Base-by-base conservation (phyloP, 768 basidiomycete genomes). In the Auricularia sp. region DNA sequence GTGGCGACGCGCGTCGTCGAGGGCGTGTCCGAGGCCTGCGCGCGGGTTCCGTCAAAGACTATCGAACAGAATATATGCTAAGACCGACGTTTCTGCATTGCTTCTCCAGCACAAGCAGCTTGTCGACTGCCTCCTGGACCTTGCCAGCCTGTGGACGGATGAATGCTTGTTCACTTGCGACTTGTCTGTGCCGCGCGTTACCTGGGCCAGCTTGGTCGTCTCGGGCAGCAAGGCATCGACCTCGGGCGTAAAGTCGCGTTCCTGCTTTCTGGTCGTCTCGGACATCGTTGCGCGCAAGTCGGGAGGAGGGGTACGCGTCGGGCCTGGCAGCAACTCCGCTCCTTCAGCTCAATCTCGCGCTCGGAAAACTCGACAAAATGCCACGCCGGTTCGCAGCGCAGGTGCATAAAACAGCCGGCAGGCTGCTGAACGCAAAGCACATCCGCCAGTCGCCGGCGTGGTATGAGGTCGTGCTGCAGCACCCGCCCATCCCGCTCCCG, bases 1-100 rank as follows among this genome's bases (percentile, higher is more conserved):
- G 87, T 88, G 63, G 87, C 88, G 21, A 98, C 84, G 59, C 88
- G 85, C 39, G 89, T 88, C 2, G 97, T 99, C n/a, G 96, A 98
- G 43, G 83, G 74, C 39, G 93, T 81, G 81, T 99, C 97, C 64
- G 95, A 88, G 16, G 95, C 93, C 96, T 96, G 71, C 21, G 68
- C 11, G 63, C 23, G 59, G 4, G 56, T 61, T 54, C 56, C 29
- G 36, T 18, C 1, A 2, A 14, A 61, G 56, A 2, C 60, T n/a
- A 42, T 34, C 34, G 36, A 56, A 16, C 18, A 7, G 23, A 66
- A 16, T 42, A 42, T 42, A 42, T 42, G 39, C 8, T 42, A 1
- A 62, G 47, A 77, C 84, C 54, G 64, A 92, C 97, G 78, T 98
- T 98, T 80, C 97, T 83, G 2, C 96, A 90, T 74, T 97, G 95